Evolutionary conservation across 1,284 basidiomycete genomes (phyloP), one percentile per base, ranked within the genome.

Genomic region (Cryptococcus wingfieldii): DNA sequence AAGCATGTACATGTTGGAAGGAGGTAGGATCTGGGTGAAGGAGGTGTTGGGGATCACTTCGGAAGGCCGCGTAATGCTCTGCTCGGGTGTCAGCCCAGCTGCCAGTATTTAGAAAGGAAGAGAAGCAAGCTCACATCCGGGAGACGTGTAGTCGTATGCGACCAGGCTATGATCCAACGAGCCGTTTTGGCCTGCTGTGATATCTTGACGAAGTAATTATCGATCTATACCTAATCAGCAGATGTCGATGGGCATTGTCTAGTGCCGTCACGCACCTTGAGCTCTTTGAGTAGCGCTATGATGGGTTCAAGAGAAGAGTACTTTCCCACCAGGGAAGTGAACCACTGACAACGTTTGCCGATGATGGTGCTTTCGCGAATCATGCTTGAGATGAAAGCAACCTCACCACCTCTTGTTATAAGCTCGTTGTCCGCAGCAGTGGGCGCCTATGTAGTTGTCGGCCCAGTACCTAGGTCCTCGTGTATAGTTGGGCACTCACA

Each of bases 111-210:
- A 25, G 25, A 10, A 5, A 25, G 10, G 25, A 42, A 27, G 25
- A 10, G 16, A 46, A 16, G 27, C 9, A 27, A 23, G 79, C 87
- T 51, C 69, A 91, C 91, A 60, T 94, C 89, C 1, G 88, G 85
- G 28, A 95, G 77, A 9, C 84, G 83, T 9, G 72, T 69, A 19
- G 82, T 78, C 1, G 75, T 78, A 58, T 86, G 86, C 0, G 88
- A 90, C 94, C 94, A 97, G 0, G 82, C 88, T 0, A 97, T 75
- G 0, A 86, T 88, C 92, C 93, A 98, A 19, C 94, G 83, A 10
- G 86, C 82, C 0, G 93, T 97, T 59, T 86, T 83, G 1, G 92
- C 90, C 74, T 93, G 92, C 2, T 86, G 79, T 47, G 91, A 86
- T 68, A 90, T 86, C 0, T 85, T 85, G 48, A 97, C 78, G 0